Base-by-base conservation (phyloP, 1,284 basidiomycete species). In the Paramarasmius palmivorus region DNA sequence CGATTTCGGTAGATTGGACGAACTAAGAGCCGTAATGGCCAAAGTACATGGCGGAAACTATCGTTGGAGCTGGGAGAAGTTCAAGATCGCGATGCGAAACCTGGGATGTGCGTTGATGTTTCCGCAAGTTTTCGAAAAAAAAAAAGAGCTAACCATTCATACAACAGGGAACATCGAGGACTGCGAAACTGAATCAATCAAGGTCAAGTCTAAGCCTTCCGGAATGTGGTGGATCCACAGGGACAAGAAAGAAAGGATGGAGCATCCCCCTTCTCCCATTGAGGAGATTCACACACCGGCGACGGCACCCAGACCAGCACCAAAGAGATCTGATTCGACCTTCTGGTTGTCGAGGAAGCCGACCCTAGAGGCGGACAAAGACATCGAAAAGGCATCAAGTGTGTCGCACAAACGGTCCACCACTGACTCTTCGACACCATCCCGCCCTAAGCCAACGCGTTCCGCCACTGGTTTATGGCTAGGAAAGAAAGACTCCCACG, bases 41-140 rank as follows among this genome's bases (percentile, higher is more conserved):
- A 81, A 86, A 64, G 81, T 90, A 61, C 79, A 90, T 55, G 87
- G 86, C 7, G 84, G 86, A 17, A 84, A 81, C 61, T 89, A 89
- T 62, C 74, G 80, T 37, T 90, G 88, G 88, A 84, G 78, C 57
- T 90, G 88, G 88, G 86, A 88, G 72, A 85, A 82, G 59, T 90
- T 86, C 72, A 83, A 79, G 70, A 75, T 86, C 49, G 88, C 88
- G 3, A 85, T 90, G 81, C 70, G 76, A 50, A 90, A 82, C 64
- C 87, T 90, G 85, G 86, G 86, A 50, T 90, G 88, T 90, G 62
- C 69, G 88, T 50, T 53, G 8, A 44, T 36, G 52, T 22, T 32
- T 56, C 46, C n/a, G 26, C 59, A 55, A 19, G 19, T 26, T 17
- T 40, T 35, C 34, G 8, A 50, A n/a, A n/a, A n/a, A n/a, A n/a